Percentiles rank a stretch among this genome's conserved stretches.
These are phyloP conservation scores for Phytophthora fragariae DNA, from an alignment of 352 stramenopile genomes.

Conservation along the genomic window DNA sequence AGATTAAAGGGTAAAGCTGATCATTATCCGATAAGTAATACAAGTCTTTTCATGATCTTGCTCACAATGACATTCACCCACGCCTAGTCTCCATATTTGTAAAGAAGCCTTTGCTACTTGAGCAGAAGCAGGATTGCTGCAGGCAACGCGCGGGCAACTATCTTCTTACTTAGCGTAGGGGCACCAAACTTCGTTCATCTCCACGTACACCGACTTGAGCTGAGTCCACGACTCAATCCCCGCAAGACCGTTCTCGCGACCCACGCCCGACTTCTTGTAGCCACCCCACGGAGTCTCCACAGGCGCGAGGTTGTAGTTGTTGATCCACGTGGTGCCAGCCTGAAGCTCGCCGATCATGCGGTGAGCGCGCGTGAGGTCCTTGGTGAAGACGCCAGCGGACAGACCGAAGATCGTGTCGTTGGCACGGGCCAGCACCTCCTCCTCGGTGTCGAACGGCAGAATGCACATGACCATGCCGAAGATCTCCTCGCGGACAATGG, in stretches of 20 bases:
- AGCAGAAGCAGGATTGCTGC: too few species aligned
- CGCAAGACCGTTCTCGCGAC: slow-evolving; percentile 92
- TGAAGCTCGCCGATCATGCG: slow-evolving; percentile 74
- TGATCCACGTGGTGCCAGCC: slow-evolving; percentile 88
- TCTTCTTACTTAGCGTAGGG: slow-evolving; percentile 57
- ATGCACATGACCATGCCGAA: slow-evolving; percentile 89
- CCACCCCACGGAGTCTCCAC: slow-evolving; percentile 91
- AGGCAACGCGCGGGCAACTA: too few species aligned
- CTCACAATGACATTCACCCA: too few species aligned
- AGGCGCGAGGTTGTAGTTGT: slow-evolving; percentile 92
- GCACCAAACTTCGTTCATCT: slow-evolving; percentile 81
- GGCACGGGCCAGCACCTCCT: slow-evolving; percentile 80
- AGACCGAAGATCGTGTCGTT: slow-evolving; percentile 87
- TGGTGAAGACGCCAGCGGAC: slow-evolving; percentile 87
- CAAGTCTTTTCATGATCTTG: too few species aligned
- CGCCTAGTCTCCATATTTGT: too few species aligned
- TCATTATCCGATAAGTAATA: too few species aligned
- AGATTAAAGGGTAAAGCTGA: too few species aligned
- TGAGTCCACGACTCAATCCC: slow-evolving; percentile 92
- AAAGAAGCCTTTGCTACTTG: neutral
- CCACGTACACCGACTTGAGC: slow-evolving; percentile 90
- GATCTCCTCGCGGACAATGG: slow-evolving; percentile 86
- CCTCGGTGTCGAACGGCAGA: slow-evolving; percentile 77
- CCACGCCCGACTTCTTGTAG: slow-evolving; percentile 92
- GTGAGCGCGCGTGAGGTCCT: slow-evolving; percentile 82